Conservation (phyloP, 345 rosid genomes). For the Angophora floribunda region DNA sequence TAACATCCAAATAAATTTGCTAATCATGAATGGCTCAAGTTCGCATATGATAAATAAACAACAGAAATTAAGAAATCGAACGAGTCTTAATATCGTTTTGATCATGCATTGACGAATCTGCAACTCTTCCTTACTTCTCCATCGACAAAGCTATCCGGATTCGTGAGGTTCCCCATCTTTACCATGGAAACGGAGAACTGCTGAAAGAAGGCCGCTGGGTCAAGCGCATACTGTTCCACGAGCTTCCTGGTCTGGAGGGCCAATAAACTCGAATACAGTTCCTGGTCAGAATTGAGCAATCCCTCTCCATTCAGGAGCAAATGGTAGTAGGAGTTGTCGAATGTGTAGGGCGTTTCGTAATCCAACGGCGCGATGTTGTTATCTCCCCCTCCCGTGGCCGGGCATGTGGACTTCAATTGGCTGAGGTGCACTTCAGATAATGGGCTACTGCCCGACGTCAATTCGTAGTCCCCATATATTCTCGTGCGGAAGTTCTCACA, state of each 20-base stretch:
- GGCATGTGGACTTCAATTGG: slow-evolving; percentile 34
- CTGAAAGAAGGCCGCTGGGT: slow-evolving; percentile 58
- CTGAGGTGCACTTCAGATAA: neutral
- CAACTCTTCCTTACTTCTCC: slow-evolving; percentile 83
- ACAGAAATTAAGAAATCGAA: neutral
- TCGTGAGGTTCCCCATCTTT: slow-evolving; percentile 75
- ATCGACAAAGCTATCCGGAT: slow-evolving; percentile 34
- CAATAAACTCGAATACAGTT: slow-evolving; percentile 54
- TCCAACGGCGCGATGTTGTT: slow-evolving; percentile 61
- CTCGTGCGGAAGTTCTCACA: slow-evolving; percentile 58
- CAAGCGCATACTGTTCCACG: slow-evolving; percentile 54
- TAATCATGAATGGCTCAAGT: neutral
- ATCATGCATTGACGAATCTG: slow-evolving; percentile 73
- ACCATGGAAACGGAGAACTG: slow-evolving; percentile 86
- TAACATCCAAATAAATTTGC: neutral
- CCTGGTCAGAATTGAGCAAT: slow-evolving; percentile 76
- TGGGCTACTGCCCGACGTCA: slow-evolving; percentile 31
- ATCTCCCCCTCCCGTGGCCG: slow-evolving; percentile 47
- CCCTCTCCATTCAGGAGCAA: slow-evolving; percentile 55
- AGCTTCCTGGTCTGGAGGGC: slow-evolving; percentile 48
- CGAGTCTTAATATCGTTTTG: neutral
- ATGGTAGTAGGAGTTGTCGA: slow-evolving; percentile 67
- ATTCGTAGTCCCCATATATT: slow-evolving; percentile 42
- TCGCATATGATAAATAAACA: neutral
- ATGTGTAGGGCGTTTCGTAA: slow-evolving; percentile 53